Base-by-base conservation (phyloP, 805 yeast species). In the Candida yuanshanica region DNA sequence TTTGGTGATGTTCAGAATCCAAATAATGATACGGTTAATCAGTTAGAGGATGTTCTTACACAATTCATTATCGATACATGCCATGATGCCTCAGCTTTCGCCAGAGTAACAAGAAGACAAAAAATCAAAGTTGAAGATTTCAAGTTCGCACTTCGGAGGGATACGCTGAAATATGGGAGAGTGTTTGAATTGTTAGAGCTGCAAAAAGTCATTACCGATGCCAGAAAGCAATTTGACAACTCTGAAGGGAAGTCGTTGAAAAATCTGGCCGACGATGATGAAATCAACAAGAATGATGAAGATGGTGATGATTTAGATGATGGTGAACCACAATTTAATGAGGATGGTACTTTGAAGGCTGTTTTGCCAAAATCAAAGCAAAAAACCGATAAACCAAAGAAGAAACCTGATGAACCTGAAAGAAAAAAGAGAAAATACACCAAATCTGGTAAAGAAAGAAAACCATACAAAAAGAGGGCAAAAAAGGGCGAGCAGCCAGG, bases 1-100 rank as follows among this genome's bases (percentile, higher is more conserved):
- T 82, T 73, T 57, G 91, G 91, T 2, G 91, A 83, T 53, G 81
- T 75, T 2, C 62, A 74, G n/a, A 70, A 77, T 35, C 91, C 91
- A 1, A 66, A 77, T 34, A 70, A 75, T 11, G 86, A 81, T 43
- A 79, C 86, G 0, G 77, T 80, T 1, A 77, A 79, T 25, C 74
- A 77, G 4, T 55, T 83, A 24, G 91, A 83, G 50, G 91, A 83
- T 47, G 68, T 82, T 6, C 69, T 83, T 9, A 74, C 81, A 10
- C 76, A 75, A 32, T 84, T 82, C 56, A 59, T 83, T 32, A 70
- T 75, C 4, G 83, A 78, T 52, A 68, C 82, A 10, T 68, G 87
- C 64, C 64, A 76, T 48, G 73, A 74, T 48, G 77, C 82, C 13
- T 55, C 69, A 46, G 54, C 70, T 20, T 66, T 70, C 48, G 69